These are phyloP conservation scores for Trichopus zeylanicus DNA, from an alignment of 116 monocot species.

Conservation along the genomic window DNA sequence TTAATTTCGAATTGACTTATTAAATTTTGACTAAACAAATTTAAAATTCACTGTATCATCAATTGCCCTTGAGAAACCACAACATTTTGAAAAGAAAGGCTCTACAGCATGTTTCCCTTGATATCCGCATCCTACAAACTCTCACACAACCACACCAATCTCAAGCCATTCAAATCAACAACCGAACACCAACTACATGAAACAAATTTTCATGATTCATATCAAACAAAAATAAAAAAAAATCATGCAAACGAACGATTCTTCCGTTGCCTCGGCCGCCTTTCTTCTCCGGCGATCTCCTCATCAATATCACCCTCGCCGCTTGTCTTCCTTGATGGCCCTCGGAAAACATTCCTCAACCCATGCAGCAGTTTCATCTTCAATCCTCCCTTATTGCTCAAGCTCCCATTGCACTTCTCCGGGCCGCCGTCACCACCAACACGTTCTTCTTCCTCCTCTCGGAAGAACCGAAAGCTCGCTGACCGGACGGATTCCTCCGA, in stretches of 20 bases:
- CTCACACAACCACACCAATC: too few relatives aligned
- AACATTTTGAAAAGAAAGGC: too few relatives aligned
- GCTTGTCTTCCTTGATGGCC: background rate
- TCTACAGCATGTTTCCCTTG: too few relatives aligned
- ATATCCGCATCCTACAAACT: too few relatives aligned
- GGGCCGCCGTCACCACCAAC: background rate
- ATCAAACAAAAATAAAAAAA: background rate
- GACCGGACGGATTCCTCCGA: constrained; percentile 20
- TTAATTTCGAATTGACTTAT: too few relatives aligned
- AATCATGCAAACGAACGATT: constrained; percentile 16
- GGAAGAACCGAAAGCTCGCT: background rate
- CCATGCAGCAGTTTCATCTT: constrained; percentile 51
- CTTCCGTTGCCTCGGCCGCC: constrained; percentile 5
- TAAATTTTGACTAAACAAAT: too few relatives aligned
- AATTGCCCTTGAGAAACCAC: too few relatives aligned
- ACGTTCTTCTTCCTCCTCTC: constrained; percentile 1
- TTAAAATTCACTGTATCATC: too few relatives aligned
- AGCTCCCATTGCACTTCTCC: constrained; percentile 2
- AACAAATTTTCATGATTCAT: background rate
- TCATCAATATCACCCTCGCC: constrained; percentile 7
- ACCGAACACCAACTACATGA: too few relatives aligned
- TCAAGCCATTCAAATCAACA: too few relatives aligned
- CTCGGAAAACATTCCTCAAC: constrained; percentile 44
- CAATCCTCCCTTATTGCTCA: constrained; percentile 12
- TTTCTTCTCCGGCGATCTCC: background rate